Evolutionary conservation across 1,284 basidiomycete genomes (phyloP).

Genomic region (Erythrobasidium hasegawianum): DNA sequence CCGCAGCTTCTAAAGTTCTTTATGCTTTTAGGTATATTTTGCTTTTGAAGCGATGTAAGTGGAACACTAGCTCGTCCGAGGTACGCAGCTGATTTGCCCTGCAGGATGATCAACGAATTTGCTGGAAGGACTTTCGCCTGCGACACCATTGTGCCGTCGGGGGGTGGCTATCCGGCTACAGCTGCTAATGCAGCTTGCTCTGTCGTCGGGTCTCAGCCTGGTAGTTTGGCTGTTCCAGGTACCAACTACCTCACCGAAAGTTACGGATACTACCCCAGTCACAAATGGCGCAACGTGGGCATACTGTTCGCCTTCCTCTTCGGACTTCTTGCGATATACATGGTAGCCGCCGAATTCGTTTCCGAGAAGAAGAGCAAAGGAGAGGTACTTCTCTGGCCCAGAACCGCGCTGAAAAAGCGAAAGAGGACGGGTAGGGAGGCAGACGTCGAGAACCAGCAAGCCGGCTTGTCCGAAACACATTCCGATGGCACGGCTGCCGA

Average conservation of each 20-base stretch:
- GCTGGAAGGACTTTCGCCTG: conserved; percentile 48
- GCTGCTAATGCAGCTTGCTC: conserved; percentile 50
- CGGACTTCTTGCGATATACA: conserved; percentile 49
- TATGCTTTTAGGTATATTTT: conserved; percentile 21
- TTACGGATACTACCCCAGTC: conserved; percentile 59
- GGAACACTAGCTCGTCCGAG: too few relatives aligned
- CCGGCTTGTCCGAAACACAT: neutral
- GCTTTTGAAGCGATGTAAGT: conserved; percentile 50
- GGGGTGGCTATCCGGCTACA: conserved; percentile 37
- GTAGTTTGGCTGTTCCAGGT: conserved; percentile 51
- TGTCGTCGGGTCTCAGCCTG: conserved; percentile 44
- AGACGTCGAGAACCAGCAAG: conserved; percentile 38
- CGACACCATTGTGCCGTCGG: conserved; percentile 49
- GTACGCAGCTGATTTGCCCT: too few relatives aligned
- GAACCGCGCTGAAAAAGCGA: conserved; percentile 40
- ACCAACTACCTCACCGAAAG: conserved; percentile 59
- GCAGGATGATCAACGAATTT: conserved; percentile 57
- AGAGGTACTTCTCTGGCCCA: conserved; percentile 54
- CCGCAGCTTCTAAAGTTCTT: too few relatives aligned
- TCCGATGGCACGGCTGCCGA: conserved; percentile 35
- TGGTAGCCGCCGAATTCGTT: conserved; percentile 57
- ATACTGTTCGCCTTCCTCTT: conserved; percentile 57
- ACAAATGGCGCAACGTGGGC: conserved; percentile 67
- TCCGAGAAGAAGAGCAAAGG: conserved; percentile 54
- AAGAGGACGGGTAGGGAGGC: neutral